A percentile compares a stretch with the other conserved stretches of the same genome.
Conservation (phyloP, 371 early-diverging fungal species). For the Aphelidium insulamus region DNA sequence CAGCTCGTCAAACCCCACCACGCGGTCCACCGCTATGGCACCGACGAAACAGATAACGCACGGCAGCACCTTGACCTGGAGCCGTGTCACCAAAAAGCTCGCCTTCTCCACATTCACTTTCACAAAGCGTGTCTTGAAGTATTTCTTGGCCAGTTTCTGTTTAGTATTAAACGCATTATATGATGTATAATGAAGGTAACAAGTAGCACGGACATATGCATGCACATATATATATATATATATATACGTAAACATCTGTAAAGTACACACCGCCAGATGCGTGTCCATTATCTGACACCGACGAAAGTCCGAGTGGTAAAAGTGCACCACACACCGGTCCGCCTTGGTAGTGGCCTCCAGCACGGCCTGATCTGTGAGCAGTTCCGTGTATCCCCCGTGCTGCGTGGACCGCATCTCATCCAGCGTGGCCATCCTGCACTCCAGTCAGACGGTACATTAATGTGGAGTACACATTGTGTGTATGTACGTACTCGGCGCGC, state of each 20-base stretch:
- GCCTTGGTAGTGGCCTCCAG: slow-evolving; percentile 53
- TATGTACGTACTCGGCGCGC: slow-evolving; percentile 21
- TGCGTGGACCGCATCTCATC: slow-evolving; percentile 31
- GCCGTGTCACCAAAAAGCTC: slow-evolving; percentile 74
- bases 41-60: slow-evolving; percentile 64
- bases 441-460: neutral
- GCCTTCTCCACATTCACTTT: slow-evolving; percentile 67
- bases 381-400: slow-evolving; percentile 61
- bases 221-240: neutral
- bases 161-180: too few relatives aligned
- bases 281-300: slow-evolving; percentile 81
- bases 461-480: neutral
- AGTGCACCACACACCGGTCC: slow-evolving; percentile 61
- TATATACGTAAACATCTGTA: neutral
- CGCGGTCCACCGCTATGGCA: slow-evolving; percentile 37
- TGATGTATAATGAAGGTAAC: neutral
- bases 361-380: slow-evolving; percentile 62
- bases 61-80: slow-evolving; percentile 69
- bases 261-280: slow-evolving; percentile 40
- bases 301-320: slow-evolving; percentile 75
- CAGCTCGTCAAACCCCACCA: slow-evolving; percentile 87
- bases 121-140: slow-evolving; percentile 63
- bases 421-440: slow-evolving; percentile 24
- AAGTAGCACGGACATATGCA: neutral
- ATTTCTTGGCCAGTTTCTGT: slow-evolving; percentile 43